Percentiles rank a stretch among this genome's conserved stretches.
phyloP scores from a whole-genome alignment of 345 rosid genomes.

The Hibiscus syriacus region DNA sequence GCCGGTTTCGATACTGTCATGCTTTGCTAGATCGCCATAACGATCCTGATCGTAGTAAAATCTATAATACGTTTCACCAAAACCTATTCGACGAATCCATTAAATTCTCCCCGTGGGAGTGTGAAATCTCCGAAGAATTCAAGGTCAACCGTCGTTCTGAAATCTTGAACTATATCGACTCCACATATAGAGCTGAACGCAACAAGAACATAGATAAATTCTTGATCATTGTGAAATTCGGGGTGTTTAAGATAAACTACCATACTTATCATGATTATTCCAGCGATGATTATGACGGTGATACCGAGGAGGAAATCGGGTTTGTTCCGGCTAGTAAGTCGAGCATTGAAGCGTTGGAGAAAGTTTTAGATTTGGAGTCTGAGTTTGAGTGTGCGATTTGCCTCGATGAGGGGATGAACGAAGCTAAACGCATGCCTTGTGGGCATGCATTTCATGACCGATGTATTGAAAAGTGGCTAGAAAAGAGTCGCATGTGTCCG shows the following conservation, averaged over 20 bases:
- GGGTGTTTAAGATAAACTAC: background rate
- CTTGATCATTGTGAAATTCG: background rate
- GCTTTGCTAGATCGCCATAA: background rate
- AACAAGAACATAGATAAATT: background rate
- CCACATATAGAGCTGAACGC: background rate
- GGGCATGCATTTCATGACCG: conserved; percentile 1
- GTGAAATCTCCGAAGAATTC: background rate
- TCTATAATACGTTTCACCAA: background rate
- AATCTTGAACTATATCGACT: background rate
- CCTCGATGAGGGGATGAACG: background rate
- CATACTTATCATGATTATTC: background rate
- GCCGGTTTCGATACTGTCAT: background rate
- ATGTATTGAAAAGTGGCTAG: conserved; percentile 10
- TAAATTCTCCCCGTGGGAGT: background rate
- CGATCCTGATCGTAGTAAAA: background rate
- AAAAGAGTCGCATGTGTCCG: conserved; percentile 4
- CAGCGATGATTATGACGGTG: background rate
- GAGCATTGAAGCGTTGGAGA: too few relatives aligned
- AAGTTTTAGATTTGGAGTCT: too few relatives aligned
- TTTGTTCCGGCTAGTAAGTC: too few relatives aligned
- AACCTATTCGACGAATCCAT: background rate
- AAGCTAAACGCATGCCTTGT: conserved; percentile 7
- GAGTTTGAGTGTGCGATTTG: background rate
- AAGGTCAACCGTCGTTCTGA: background rate
- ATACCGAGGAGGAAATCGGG: too few relatives aligned